Conservation (phyloP, 179 eudicot species). For the Beta lomatogona region DNA sequence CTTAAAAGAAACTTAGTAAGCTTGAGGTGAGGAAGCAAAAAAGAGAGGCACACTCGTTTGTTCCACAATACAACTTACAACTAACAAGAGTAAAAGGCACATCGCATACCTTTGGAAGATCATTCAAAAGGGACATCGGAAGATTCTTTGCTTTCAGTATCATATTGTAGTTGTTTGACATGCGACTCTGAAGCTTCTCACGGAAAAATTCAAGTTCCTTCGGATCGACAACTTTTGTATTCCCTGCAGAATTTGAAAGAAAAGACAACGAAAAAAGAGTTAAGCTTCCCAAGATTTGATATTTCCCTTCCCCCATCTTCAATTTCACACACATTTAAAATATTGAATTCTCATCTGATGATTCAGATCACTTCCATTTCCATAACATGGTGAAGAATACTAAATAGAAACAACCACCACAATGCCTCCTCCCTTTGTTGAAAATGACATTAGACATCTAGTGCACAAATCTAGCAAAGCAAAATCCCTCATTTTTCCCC, state of each 20-base stretch:
- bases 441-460: too few species aligned
- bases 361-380: neutral
- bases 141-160: constrained; percentile 78
- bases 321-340: neutral
- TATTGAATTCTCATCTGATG: neutral
- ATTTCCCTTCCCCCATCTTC: neutral
- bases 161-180: constrained; percentile 75
- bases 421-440: too few species aligned
- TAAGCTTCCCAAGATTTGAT: neutral
- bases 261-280: neutral
- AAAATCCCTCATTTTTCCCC: too few species aligned
- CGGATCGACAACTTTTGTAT: constrained; percentile 67
- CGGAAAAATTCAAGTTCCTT: constrained; percentile 79
- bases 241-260: constrained; percentile 41
- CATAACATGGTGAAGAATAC: neutral
- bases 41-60: neutral
- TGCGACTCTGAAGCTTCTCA: constrained; percentile 65
- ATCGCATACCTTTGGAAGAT: constrained; percentile 69
- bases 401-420: neutral
- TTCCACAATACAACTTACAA: neutral
- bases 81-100: neutral
- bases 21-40: neutral
- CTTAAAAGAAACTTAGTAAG: neutral
- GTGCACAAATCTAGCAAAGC: too few species aligned
- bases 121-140: constrained; percentile 92